These are phyloP conservation scores for Arthrobotrys entomopaga DNA, from an alignment of 2,329 filamentous ascomycete genomes.

Conservation along the genomic window DNA sequence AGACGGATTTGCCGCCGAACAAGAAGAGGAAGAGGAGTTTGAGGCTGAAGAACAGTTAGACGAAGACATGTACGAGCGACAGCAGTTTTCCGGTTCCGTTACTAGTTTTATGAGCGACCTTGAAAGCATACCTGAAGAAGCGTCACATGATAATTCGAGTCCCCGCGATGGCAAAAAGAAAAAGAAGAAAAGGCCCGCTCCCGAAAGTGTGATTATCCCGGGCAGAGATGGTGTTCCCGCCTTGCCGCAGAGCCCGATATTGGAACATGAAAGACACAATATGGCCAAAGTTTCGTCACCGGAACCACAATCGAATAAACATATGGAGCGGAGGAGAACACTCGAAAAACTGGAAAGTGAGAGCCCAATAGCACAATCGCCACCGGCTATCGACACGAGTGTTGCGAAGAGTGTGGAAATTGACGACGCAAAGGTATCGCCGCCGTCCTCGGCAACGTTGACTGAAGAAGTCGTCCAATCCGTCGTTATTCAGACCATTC, in stretches of 20 bases:
- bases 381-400: background rate
- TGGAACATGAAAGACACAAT: slow-evolving; percentile 27
- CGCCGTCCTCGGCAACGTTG: slow-evolving; percentile 48
- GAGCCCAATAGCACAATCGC: background rate
- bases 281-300: slow-evolving; percentile 21
- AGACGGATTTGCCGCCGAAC: slow-evolving; percentile 7
- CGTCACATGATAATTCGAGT: slow-evolving; percentile 3
- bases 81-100: slow-evolving; percentile 45
- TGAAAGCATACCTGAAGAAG: slow-evolving; percentile 53
- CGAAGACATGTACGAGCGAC: slow-evolving; percentile 34
- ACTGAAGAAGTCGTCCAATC: slow-evolving; percentile 46
- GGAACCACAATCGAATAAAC: slow-evolving; percentile 24
- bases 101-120: slow-evolving; percentile 49
- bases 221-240: slow-evolving; percentile 45
- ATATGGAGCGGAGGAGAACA: slow-evolving; percentile 32
- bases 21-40: slow-evolving; percentile 15
- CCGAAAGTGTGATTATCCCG: slow-evolving; percentile 43
- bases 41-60: slow-evolving; percentile 9
- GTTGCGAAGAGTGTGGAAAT: background rate
- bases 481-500: slow-evolving; percentile 40
- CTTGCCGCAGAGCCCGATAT: slow-evolving; percentile 43
- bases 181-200: slow-evolving; percentile 41
- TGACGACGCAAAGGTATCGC: slow-evolving; percentile 36
- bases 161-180: slow-evolving; percentile 31
- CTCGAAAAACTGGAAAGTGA: slow-evolving; percentile 34